Conservation (phyloP, 2,329 filamentous ascomycete species). For the Orbilia ellipsospora region DNA sequence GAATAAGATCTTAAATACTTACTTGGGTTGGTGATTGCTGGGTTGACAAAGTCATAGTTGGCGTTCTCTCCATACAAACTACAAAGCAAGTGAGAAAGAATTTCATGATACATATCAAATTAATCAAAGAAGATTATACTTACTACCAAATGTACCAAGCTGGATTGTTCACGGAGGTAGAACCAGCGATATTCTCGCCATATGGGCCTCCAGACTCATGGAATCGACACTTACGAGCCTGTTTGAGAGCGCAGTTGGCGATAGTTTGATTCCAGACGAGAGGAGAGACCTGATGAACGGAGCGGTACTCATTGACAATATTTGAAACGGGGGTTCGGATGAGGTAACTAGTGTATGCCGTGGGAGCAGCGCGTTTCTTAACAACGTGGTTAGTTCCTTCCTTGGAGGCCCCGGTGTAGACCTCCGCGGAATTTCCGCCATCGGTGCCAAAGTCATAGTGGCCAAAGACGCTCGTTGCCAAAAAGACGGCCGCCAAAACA, state of each 20-base stretch:
- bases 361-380: background rate
- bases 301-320: conserved; percentile 14
- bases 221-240: conserved; percentile 13
- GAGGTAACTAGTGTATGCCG: background rate
- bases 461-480: no score
- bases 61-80: conserved; percentile 11
- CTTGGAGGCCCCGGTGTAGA: no score
- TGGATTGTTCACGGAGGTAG: conserved; percentile 15
- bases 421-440: no score
- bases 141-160: conserved; percentile 38
- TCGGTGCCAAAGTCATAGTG: no score
- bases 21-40: background rate
- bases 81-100: background rate
- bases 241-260: conserved; percentile 10
- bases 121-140: conserved; percentile 10
- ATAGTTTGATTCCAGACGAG: conserved; percentile 19
- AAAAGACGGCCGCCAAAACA: no score
- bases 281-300: background rate
- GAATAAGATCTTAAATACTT: background rate
- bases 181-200: conserved; percentile 23
- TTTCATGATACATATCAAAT: background rate
- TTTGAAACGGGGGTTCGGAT: background rate
- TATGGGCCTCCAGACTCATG: conserved; percentile 11
- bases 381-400: background rate
- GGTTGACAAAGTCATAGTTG: conserved; percentile 20